phyloP scores from a whole-genome alignment of 179 eudicot species.

The Actinidia polygama region DNA sequence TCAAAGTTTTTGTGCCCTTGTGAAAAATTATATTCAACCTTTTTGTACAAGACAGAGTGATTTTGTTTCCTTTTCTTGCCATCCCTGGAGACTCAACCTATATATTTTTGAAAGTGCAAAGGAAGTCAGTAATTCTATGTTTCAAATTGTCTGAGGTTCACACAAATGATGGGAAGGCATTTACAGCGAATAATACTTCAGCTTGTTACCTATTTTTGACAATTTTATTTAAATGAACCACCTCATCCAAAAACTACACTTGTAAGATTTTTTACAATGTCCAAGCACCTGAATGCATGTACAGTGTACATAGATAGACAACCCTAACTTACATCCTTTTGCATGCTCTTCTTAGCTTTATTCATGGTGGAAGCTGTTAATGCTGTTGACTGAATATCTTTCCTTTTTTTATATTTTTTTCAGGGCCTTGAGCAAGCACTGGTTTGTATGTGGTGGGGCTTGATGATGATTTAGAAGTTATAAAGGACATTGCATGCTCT shows the following conservation, averaged over 20 bases:
- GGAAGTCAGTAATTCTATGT: no score
- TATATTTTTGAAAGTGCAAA: slow-evolving; percentile 9
- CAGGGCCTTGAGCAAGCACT: slow-evolving; percentile 97
- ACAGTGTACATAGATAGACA: not conserved
- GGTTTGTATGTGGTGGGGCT: slow-evolving; percentile 82
- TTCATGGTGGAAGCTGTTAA: not conserved
- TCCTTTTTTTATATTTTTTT: not conserved
- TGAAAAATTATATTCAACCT: not conserved
- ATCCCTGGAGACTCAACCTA: not conserved
- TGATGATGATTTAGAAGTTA: slow-evolving; percentile 76
- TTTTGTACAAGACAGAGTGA: not conserved
- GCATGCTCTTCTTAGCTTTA: not conserved
- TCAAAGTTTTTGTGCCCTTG: no score
- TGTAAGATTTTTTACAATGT: no score
- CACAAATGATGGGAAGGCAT: not conserved
- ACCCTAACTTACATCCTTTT: not conserved
- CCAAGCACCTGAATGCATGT: no score
- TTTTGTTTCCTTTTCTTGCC: not conserved
- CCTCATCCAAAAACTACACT: no score
- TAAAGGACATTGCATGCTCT: slow-evolving; percentile 49
- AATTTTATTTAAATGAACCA: no score
- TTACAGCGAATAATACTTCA: no score
- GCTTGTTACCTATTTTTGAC: no score
- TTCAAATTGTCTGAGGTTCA: no score
- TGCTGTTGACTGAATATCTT: not conserved